Base-by-base conservation (phyloP, 140 eudicot genomes). In the Ambrosia hybrid region DNA sequence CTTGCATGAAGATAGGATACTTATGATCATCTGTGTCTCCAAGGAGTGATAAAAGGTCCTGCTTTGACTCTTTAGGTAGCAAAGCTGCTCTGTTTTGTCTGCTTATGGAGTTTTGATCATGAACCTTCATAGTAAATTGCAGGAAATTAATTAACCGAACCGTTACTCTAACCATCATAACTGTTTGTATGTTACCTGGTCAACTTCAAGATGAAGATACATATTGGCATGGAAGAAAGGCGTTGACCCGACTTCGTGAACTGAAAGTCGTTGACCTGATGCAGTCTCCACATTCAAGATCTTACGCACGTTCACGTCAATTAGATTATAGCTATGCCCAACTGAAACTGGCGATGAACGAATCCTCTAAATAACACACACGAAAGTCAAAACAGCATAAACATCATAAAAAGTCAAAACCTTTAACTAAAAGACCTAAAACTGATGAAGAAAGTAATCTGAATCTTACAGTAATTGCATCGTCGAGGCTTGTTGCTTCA, bases 211-310 rank as follows among this genome's bases (percentile, higher is more conserved):
- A 78, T 90, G 97, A 75, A 91, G 89, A 66, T 90, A 90, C 95
- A 88, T 90, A 68, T 94, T 94, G 65, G 97, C 99, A 90, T 94
- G 99, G 81, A 94, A 94, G 83, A 90, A 90, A 49, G 99, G 96
- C 36, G 17, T 70, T 78, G 79, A 79, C 76, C 84, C 83, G 9
- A 90, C 57, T 77, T 89, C 87, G 15, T 64, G 73, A 55, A 88
- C 73, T 46, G 99, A 90, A 60, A 81, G 60, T 67, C 96, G 83
- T 59, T 84, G 85, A 76, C 83, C 82, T 77, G 99, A 90, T 68
- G 99, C 96, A 16, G 99, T 90, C 79, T 90, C 97, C 52, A 90
- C 96, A 46, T 90, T 94, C 70, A 90, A 60, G 65, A 94, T 94
- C 82, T 85, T 86, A 36, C 97, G 77, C 12, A 78, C 9, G 46